These are phyloP conservation scores for Diaporthe longicolla DNA, from an alignment of 2,329 filamentous ascomycete genomes.

Conservation along the genomic window DNA sequence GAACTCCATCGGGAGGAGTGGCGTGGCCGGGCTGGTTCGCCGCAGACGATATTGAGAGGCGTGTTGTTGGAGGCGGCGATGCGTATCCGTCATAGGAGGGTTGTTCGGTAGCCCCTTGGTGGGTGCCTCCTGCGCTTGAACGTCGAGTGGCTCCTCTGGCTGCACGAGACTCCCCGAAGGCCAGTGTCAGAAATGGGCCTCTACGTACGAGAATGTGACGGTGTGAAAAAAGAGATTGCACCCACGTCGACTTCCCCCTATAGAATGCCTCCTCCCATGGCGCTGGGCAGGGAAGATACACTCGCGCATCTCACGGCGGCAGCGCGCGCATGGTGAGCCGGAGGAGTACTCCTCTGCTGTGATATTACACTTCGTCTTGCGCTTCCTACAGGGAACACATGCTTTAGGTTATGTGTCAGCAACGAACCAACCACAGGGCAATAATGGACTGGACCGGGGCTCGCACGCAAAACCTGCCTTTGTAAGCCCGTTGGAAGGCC, in stretches of 20 bases:
- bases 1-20: neutral
- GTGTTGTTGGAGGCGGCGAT: slow-evolving; percentile 5
- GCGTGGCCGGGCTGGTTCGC: neutral
- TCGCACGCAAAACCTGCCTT: neutral
- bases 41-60: neutral
- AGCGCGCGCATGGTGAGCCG: slow-evolving; percentile 5
- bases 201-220: neutral
- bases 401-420: neutral
- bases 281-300: slow-evolving; percentile 18
- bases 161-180: neutral
- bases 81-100: neutral
- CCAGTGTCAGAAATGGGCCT: neutral
- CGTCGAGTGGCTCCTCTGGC: neutral
- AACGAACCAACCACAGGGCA: neutral
- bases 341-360: slow-evolving; percentile 6
- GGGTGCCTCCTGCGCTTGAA: neutral
- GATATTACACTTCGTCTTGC: slow-evolving; percentile 16
- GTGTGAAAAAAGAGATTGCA: neutral
- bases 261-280: neutral
- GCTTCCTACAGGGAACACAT: slow-evolving; percentile 2
- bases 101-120: neutral
- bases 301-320: slow-evolving; percentile 17
- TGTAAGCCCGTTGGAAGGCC: slow-evolving; percentile 14
- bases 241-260: neutral
- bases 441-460: neutral